Base-by-base conservation (phyloP, 805 yeast genomes). In the Candida tallmaniae region DNA sequence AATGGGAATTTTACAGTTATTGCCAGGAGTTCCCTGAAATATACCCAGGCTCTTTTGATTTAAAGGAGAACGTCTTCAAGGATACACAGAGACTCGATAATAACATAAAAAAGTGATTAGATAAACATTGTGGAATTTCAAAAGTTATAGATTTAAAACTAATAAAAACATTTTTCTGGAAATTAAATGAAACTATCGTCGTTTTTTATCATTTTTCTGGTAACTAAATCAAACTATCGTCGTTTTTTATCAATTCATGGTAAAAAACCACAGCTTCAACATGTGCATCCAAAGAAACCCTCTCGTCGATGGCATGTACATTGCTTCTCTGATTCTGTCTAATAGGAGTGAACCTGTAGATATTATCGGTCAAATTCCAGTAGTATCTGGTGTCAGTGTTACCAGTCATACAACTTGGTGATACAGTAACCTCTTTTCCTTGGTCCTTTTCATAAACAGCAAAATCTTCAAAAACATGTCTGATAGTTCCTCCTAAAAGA, bases 381-480 rank as follows among this genome's bases (percentile, higher is more conserved):
- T 78, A 83, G 47, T 72, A 66, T 38, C 65, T 61, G 4, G 88
- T 81, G 50, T 83, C 89, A 3, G 89, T 82, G 55, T 80, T 81
- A 14, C 81, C 88, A 2, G 83, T 66, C 70, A 76, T 73, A 26
- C 81, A 52, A 17, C 73, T 61, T 2, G 88, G 86, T 2, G 82
- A 65, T 11, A 76, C 68, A 26, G 72, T 47, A 11, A 69, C 46
- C 12, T 62, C 61, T 29, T 51, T 42, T 8, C 67, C 56, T 44
- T 54, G 57, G 6, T 22, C 26, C 6, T 8, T 12, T 3, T 22
- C 29, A 29, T 25, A 38, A 11, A 21, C 31, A 5, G 64, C 63
- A 32, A 69, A 44, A 22, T 70, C 70, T 47, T 69, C 74, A 39
- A 63, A 62, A n/a, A 70, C 60, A 36, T 70, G 74, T 39, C 73